These are phyloP conservation scores for Rhizophora mangle DNA, from an alignment of 345 rosid genomes.

Conservation along the genomic window DNA sequence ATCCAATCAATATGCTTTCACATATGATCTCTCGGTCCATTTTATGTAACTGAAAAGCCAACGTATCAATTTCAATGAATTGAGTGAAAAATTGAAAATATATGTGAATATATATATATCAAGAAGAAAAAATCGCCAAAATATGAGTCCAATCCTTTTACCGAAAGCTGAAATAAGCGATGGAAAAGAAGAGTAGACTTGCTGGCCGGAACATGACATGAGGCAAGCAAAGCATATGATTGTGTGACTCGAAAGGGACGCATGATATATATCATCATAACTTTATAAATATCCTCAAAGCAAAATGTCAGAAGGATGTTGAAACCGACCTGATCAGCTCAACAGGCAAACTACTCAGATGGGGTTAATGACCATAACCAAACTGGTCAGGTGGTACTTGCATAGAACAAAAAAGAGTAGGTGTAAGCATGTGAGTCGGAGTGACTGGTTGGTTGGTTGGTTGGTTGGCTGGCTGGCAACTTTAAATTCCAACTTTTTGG, in stretches of 20 bases:
- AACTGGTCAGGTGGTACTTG: neutral
- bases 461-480: slow-evolving; percentile 1
- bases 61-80: no score
- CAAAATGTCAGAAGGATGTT: neutral
- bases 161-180: neutral
- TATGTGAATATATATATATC: no score
- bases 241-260: slow-evolving; percentile 12
- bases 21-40: no score
- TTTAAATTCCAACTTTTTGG: neutral
- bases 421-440: slow-evolving; percentile 2
- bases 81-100: no score
- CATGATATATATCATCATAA: neutral
- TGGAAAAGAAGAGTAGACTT: neutral
- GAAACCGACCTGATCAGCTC: no score
- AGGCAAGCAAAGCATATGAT: slow-evolving; percentile 5
- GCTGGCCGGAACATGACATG: slow-evolving; percentile 5
- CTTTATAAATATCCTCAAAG: neutral
- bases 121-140: neutral
- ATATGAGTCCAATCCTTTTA: neutral
- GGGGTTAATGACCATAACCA: neutral
- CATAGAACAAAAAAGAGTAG: neutral
- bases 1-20: no score
- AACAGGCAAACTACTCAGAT: no score
- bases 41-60: no score
- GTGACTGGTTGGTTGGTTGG: neutral